Evolutionary conservation across 164 flowering plant species (phyloP).

Genomic region (Vitis amurensis): DNA sequence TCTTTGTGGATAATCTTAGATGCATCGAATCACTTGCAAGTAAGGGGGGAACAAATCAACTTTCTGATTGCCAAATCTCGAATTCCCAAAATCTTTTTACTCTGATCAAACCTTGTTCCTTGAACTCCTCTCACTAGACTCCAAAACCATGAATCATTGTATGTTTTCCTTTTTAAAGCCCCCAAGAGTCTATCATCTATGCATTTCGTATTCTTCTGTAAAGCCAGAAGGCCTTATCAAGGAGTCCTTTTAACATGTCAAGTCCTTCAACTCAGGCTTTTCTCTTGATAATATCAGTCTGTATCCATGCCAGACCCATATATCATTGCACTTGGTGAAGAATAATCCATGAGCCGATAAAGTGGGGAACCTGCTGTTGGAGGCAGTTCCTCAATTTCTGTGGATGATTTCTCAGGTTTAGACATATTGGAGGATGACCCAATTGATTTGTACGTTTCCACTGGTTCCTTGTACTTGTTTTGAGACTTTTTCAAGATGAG

Average conservation of each 20-base stretch:
- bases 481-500: slow-evolving; percentile 5
- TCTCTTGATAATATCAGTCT: neutral
- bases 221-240: too few relatives aligned
- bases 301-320: slow-evolving; percentile 4
- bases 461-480: slow-evolving; percentile 15
- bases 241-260: too few relatives aligned
- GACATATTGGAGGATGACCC: slow-evolving; percentile 18
- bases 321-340: slow-evolving; percentile 53
- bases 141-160: neutral
- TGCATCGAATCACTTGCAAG: neutral
- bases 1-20: neutral
- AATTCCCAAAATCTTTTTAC: neutral
- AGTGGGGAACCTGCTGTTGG: slow-evolving; percentile 45
- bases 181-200: too few relatives aligned
- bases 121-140: neutral
- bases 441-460: slow-evolving; percentile 11
- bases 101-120: neutral
- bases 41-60: neutral
- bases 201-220: too few relatives aligned
- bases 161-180: neutral
- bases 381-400: slow-evolving; percentile 31
- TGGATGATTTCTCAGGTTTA: slow-evolving; percentile 14
- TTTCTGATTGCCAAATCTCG: neutral
- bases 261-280: neutral
- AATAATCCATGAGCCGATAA: slow-evolving; percentile 80